Evolutionary conservation across 257 asterid genomes (phyloP), one percentile per base, ranked within the genome.

Genomic region (Capsicum chinense): DNA sequence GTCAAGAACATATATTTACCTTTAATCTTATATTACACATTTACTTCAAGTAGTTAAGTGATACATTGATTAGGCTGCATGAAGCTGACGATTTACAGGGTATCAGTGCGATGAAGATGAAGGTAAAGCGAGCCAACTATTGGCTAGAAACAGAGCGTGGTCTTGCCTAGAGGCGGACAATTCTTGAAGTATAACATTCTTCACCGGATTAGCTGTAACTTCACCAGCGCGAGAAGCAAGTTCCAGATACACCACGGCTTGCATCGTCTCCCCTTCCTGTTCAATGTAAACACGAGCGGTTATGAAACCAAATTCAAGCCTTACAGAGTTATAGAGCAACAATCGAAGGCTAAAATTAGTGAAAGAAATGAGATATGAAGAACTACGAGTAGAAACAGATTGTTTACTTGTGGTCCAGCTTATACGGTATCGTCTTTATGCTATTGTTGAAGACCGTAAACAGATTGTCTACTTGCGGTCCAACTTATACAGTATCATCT

Each of bases 221-320:
- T 93, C 97, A 14, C 98, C 99, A 5, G 97, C 93, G 56, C 95
- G 90, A 2, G 85, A 87, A 44, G 99, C 98, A 79, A 96, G 94
- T 90, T 96, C 99, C 86, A 96, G 86, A 89, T 96, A 96, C 83
- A 93, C 94, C 83, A 96, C 92, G 26, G 99, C 98, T 93, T 91
- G 92, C 97, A 93, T 87, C 98, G 90, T 93, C 69, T 96, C 94
- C 78, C 97, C 97, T 89, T 92, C 98, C 99, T 96, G 92, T 83
- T 62, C 85, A 84, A 84, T 11, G 19, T 73, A 59, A 73, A 10
- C 42, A 52, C n/a, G n/a, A 48, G 42, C 3, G 39, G n/a, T 73
- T 47, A 47, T 42, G 26, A 15, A 37, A 15, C 76, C 8, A 3
- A 35, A 47, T 66, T 66, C 74, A 33, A 66, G 19, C 76, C 13